Evolutionary conservation across 768 basidiomycete species (phyloP).

Genomic region (Agrocybe praecox): DNA sequence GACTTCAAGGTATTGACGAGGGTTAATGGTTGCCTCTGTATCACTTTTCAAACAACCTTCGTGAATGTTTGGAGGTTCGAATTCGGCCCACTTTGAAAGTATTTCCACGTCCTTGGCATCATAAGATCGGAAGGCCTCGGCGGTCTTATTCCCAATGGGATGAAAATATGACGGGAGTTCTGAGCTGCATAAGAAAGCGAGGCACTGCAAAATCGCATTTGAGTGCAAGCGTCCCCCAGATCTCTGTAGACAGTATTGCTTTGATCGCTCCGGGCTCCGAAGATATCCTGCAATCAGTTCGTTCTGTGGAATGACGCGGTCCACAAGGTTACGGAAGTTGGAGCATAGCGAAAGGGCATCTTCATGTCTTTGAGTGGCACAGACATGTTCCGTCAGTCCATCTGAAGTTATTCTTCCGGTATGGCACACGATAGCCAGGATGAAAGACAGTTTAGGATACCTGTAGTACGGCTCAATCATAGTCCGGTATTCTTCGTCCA

Average conservation of each 20-base stretch:
- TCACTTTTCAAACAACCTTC: too few relatives aligned
- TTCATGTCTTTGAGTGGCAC: not conserved
- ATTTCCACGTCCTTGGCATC: not conserved
- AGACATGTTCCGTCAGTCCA: not conserved
- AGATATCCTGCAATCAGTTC: not conserved
- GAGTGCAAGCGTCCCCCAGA: not conserved
- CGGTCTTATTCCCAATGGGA: too few relatives aligned
- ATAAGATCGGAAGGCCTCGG: too few relatives aligned
- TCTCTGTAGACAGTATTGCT: not conserved
- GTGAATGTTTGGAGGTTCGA: too few relatives aligned
- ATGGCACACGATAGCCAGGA: not conserved
- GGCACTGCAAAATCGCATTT: not conserved
- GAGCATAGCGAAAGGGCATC: not conserved
- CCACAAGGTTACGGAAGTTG: not conserved
- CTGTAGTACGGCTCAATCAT: not conserved
- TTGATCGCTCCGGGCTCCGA: not conserved
- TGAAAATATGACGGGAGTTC: not conserved
- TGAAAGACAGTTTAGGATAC: not conserved
- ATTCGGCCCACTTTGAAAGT: too few relatives aligned
- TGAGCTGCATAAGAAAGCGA: not conserved
- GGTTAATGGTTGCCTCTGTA: too few relatives aligned
- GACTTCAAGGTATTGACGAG: too few relatives aligned
- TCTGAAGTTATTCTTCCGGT: not conserved
- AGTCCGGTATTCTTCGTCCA: not conserved
- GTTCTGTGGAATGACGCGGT: not conserved